A percentile compares a stretch with the other conserved stretches of the same genome.
Conservation (phyloP, 768 basidiomycete species). For the Cystofilobasidium ferigula region DNA sequence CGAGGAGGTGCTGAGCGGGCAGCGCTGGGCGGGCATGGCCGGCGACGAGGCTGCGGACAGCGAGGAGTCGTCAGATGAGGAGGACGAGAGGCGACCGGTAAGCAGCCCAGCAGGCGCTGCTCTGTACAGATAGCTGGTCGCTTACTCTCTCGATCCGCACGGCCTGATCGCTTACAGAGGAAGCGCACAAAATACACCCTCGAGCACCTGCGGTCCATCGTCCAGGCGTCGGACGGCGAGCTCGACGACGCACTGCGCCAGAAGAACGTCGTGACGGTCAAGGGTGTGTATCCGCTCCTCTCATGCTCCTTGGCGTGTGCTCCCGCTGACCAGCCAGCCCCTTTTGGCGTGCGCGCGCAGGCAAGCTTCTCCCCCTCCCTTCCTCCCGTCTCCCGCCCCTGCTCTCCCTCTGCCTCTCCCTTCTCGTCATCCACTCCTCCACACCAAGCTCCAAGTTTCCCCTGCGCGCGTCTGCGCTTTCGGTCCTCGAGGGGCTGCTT, state of each 20-base stretch:
- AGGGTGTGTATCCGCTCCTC: slow-evolving; percentile 9
- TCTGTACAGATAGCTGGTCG: too few relatives aligned
- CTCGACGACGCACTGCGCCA: slow-evolving; percentile 9
- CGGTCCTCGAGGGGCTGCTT: slow-evolving; percentile 1
- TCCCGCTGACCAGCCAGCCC: not conserved
- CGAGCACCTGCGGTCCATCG: slow-evolving; percentile 18
- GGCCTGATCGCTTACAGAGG: slow-evolving; percentile 6
- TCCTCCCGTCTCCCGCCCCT: slow-evolving; percentile 2
- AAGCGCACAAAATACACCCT: slow-evolving; percentile 17
- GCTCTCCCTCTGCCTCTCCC: slow-evolving; percentile 20
- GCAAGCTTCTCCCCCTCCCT: slow-evolving; percentile 16
- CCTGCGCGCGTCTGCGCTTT: not conserved
- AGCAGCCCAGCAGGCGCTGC: too few relatives aligned
- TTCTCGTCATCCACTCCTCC: slow-evolving; percentile 15
- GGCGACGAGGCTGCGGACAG: not conserved
- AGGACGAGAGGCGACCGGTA: not conserved
- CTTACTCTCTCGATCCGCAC: not conserved
- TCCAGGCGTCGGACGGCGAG: slow-evolving; percentile 21
- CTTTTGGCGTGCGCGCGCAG: not conserved
- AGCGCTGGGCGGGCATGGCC: slow-evolving; percentile 19
- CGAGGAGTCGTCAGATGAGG: not conserved
- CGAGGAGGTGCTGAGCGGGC: slow-evolving; percentile 43
- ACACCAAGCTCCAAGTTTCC: not conserved
- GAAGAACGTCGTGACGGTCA: slow-evolving; percentile 14
- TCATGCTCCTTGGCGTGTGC: not conserved